Base-by-base conservation (phyloP, 371 early-diverging fungal species). In the Rhizomucor pusillus region DNA sequence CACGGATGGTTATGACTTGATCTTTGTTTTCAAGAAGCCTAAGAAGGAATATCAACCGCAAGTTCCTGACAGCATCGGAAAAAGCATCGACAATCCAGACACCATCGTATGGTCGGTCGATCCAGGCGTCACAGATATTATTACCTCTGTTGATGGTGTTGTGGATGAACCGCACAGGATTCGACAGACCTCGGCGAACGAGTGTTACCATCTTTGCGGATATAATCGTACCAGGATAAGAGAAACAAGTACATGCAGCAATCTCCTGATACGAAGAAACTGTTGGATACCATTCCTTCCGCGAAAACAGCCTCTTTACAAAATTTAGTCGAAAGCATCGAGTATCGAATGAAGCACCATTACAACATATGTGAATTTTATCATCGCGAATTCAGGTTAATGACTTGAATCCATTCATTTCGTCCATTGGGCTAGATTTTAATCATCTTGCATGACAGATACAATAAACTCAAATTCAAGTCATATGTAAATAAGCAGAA, bases 171-270 rank as follows among this genome's bases (percentile, higher is more conserved):
- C 43, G 12, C 41, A 45, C 20, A 1, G 52, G 10, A 51, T 57
- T 22, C 35, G 58, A 6, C 22, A 40, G 23, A 45, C 16, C 47
- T 35, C 13, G 22, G 16, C 58, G 23, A 36, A 33, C 1, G 51
- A 52, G 34, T 51, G 47, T 33, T 57, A 52, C 18, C 23, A 51
- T 51, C 11, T 51, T 12, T 50, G 52, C 52, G 58, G 52, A 18
- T 52, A 35, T 25, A 57, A 51, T 13, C 16, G 20, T 20, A 52
- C 47, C 52, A 57, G 44, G n/a, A 34, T 40, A 33, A 37, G 14
- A 23, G 37, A 37, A 33, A 51, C 36, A 22, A 39, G 34, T 23
- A 34, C 11, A 36, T 51, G 19, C 11, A 40, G 25, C 16, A 33
- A 18, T 35, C n/a, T 46, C 33, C 43, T 4, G 36, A 49, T 2